Conservation (phyloP, 1,284 basidiomycete species). For the Bjerkandera adusta region DNA sequence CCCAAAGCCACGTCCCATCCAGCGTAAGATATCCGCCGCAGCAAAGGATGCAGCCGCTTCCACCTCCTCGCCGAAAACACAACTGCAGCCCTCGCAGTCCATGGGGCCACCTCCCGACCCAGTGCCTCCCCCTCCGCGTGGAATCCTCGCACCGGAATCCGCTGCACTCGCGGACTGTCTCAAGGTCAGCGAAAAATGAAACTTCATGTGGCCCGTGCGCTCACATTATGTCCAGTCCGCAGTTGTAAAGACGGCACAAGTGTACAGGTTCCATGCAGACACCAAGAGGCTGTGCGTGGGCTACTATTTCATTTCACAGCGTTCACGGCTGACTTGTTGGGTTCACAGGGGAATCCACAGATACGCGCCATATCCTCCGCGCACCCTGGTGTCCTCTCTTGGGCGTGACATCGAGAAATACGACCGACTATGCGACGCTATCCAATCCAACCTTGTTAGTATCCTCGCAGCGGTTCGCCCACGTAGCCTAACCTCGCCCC, state of each 20-base stretch:
- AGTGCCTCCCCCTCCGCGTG: slow-evolving; percentile 46
- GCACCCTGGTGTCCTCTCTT: slow-evolving; percentile 56
- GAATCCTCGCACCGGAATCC: slow-evolving; percentile 63
- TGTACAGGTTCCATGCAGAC: slow-evolving; percentile 67
- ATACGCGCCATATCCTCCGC: slow-evolving; percentile 62
- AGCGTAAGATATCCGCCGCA: slow-evolving; percentile 23
- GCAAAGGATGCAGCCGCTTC: slow-evolving; percentile 22
- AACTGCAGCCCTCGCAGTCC: no score
- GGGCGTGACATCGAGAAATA: slow-evolving; percentile 73
- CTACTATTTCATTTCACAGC: no score
- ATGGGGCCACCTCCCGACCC: slow-evolving; percentile 46
- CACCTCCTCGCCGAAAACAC: slow-evolving; percentile 19
- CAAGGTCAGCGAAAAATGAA: slow-evolving; percentile 39
- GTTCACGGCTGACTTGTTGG: no score
- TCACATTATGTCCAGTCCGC: slow-evolving; percentile 43
- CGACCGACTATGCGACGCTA: slow-evolving; percentile 72
- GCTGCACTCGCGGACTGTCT: slow-evolving; percentile 53
- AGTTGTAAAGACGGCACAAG: slow-evolving; percentile 64
- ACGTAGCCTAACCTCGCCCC: background rate
- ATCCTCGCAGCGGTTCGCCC: slow-evolving; percentile 5
- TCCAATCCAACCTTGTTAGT: slow-evolving; percentile 67
- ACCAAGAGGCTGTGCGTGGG: slow-evolving; percentile 51
- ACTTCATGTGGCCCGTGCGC: slow-evolving; percentile 5
- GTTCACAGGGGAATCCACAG: slow-evolving; percentile 50
- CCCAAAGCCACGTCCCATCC: slow-evolving; percentile 27